phyloP scores from a whole-genome alignment of 306 rosid genomes.

The Adenanthera pavonina region DNA sequence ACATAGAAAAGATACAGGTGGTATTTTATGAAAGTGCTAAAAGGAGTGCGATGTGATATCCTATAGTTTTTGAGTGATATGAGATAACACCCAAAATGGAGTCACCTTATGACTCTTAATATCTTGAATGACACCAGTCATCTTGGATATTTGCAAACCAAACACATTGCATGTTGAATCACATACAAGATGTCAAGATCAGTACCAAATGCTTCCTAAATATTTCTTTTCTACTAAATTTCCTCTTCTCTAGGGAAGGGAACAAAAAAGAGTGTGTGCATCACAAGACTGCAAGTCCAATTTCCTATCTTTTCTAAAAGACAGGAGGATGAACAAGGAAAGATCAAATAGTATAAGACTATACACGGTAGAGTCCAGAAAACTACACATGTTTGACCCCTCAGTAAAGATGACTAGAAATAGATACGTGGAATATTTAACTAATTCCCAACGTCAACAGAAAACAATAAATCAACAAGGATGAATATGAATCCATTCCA shows the following conservation, averaged over 20 bases:
- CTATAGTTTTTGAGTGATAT: background rate
- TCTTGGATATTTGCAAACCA: too few relatives aligned
- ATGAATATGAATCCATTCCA: conserved; percentile 5
- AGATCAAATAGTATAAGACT: conserved; percentile 9
- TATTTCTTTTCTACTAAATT: conserved; percentile 1
- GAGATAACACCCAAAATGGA: background rate
- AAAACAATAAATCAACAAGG: background rate
- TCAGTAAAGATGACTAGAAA: conserved; percentile 28
- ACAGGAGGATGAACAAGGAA: conserved; percentile 17
- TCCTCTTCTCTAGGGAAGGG: background rate
- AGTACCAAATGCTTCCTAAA: background rate
- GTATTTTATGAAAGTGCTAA: background rate
- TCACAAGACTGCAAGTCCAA: background rate
- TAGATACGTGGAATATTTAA: conserved; percentile 24
- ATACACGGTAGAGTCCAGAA: conserved; percentile 28
- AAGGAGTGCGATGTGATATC: background rate
- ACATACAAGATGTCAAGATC: background rate
- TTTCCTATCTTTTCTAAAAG: conserved; percentile 13
- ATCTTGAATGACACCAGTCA: background rate
- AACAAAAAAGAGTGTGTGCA: conserved; percentile 9
- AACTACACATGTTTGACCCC: conserved; percentile 6
- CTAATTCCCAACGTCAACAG: conserved; percentile 4
- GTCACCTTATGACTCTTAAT: background rate
- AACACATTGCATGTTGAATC: background rate
- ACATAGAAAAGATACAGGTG: background rate